Base-by-base conservation (phyloP, 106 monocot genomes). In the Posidonia australis region DNA sequence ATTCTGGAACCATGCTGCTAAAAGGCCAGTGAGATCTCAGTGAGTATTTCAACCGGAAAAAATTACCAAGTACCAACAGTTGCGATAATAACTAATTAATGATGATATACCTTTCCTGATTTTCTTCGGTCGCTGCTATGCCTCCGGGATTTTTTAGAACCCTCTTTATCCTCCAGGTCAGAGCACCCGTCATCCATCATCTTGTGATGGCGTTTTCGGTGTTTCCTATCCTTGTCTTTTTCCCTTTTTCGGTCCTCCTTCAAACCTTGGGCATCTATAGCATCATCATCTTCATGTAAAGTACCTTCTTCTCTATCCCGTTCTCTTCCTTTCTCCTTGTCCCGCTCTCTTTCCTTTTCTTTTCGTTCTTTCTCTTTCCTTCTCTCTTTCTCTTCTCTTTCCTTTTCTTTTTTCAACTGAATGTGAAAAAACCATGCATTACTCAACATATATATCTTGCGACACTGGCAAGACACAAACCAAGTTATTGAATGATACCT, bases 211-310 rank as follows among this genome's bases (percentile, higher is more conserved):
- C 78, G 90, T 51, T 81, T 96, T 29, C 87, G 72, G 53, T 96
- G 81, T 67, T 87, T 96, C 58, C 82, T 94, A n/a, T 90, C 94
- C 74, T 73, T 96, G 9, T 90, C 89, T 55, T 89, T 94, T 7
- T 89, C 94, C 47, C 75, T 80, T 53, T 77, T 89, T 57, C 65
- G 79, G 14, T 87, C 87, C 13, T 68, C 75, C 68, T 88, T 93
- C 2, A 49, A 47, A 36, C 71, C 67, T 70, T 83, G 77, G 53
- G 52, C 65, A 49, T 79, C 85, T 16, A 46, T 16, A 30, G 53
- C 67, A 65, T 86, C 84, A 70, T 57, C 61, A 76, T 42, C 69
- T 53, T 84, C 86, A 51, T 64, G 54, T 25, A 78, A 78, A 19
- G 25, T 59, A 22, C 89, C 86, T 42, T 84, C 83, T 54, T 72